Percentiles rank a stretch among this genome's conserved stretches.
Evolutionary conservation across 202 grass and related monocot species (phyloP).

Genomic region (Zoysia matrella): DNA sequence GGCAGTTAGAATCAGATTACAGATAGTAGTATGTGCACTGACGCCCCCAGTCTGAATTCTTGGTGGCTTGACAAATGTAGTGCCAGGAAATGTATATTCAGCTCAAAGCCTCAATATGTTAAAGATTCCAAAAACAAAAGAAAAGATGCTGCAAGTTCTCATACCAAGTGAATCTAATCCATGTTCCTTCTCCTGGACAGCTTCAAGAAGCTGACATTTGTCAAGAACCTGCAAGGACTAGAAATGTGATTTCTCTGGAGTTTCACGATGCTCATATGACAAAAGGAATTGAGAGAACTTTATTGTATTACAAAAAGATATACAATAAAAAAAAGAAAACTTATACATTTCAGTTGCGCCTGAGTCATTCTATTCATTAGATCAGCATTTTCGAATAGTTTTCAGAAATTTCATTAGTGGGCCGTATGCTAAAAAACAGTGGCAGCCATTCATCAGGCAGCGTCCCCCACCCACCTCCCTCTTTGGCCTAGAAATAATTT

Average conservation of each 20-base stretch:
- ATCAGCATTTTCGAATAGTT: not conserved
- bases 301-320: not conserved
- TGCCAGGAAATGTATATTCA: too few relatives aligned
- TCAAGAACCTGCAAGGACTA: conserved; percentile 66
- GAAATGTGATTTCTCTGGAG: conserved; percentile 13
- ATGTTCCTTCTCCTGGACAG: conserved; percentile 80
- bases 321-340: not conserved
- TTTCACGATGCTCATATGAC: not conserved
- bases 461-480: too few relatives aligned
- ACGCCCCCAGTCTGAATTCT: too few relatives aligned
- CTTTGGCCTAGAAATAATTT: too few relatives aligned
- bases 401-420: not conserved
- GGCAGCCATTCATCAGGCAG: too few relatives aligned
- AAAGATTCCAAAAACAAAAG: too few relatives aligned
- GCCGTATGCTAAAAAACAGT: too few relatives aligned
- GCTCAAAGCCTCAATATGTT: too few relatives aligned
- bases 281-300: conserved; percentile 1
- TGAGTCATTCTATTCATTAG: not conserved
- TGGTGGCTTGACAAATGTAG: too few relatives aligned
- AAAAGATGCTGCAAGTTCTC: not conserved
- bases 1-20: too few relatives aligned
- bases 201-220: conserved; percentile 88
- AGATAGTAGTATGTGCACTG: too few relatives aligned
- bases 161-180: conserved; percentile 83
- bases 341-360: not conserved